Percentiles rank a stretch among this genome's conserved stretches.
Conservation (phyloP, 441 rosid genomes). For the Flueggea neowawraea region DNA sequence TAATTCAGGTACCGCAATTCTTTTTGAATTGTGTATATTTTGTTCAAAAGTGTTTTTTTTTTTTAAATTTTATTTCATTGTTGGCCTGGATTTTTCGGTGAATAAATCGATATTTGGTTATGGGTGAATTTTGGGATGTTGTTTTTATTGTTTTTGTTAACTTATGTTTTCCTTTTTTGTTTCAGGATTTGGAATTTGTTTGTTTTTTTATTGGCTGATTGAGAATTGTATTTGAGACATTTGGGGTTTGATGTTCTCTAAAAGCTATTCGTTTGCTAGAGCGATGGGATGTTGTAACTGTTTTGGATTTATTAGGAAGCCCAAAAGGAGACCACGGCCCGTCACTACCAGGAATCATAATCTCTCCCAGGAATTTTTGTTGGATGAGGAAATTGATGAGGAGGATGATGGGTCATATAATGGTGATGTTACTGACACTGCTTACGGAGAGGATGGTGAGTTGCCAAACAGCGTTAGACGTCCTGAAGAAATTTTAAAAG, state of each 20-base stretch:
- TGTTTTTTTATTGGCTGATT: constrained; percentile 25
- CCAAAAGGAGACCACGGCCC: constrained; percentile 33
- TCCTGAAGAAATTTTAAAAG: constrained; percentile 75
- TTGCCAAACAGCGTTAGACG: constrained; percentile 39
- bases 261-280: constrained; percentile 47
- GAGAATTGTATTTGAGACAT: constrained; percentile 12
- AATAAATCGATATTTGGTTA: not conserved
- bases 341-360: constrained; percentile 27
- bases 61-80: too few relatives aligned
- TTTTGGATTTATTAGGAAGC: constrained; percentile 66
- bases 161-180: constrained; percentile 11
- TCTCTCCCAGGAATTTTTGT: constrained; percentile 47
- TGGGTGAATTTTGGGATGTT: not conserved
- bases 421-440: constrained; percentile 50
- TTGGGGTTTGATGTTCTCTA: constrained; percentile 47
- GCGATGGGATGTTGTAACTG: constrained; percentile 92
- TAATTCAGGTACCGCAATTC: constrained; percentile 25
- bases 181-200: constrained; percentile 38
- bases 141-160: constrained; percentile 1
- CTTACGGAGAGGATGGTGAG: constrained; percentile 59
- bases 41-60: too few relatives aligned
- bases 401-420: constrained; percentile 49
- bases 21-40: not conserved
- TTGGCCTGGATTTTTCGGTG: not conserved
- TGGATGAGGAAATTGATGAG: constrained; percentile 53